Evolutionary conservation across 1,284 basidiomycete species (phyloP), one percentile per base, ranked within the genome.

Genomic region (Puccinia brachypodii): DNA sequence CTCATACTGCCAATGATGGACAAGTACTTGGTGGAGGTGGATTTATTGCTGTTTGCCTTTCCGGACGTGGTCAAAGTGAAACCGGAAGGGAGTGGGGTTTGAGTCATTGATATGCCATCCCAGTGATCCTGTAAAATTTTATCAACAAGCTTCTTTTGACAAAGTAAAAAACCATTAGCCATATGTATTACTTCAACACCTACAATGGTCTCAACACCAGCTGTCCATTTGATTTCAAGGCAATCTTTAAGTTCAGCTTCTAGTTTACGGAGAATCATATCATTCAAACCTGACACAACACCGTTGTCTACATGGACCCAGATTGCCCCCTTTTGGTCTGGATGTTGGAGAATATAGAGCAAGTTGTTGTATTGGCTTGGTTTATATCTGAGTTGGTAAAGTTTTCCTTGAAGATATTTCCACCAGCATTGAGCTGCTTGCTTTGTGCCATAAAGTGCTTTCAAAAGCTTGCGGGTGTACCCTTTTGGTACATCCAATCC

Each of bases 291-390:
- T 11, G 50, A n/a, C 9, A 75, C 73, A 16, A 75, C 50, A 6
- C 73, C 73, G 38, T 75, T 25, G 38, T 75, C 53, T 4, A 75
- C 73, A n/a, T 75, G 73, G 14, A 60, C 16, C 50, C 73, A 75
- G 7, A 75, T 58, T 14, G 50, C 31, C 19, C 62, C 62, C 4
- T 19, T 3, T 19, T 76, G 28, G 9, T 58, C n/a, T 8, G 25
- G 2, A 38, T 76, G 33, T n/a, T 58, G 14, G 2, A 28, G 22
- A 28, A 58, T 58, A 28, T 58, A 73, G 16, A 73, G 31, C 9
- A 22, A 44, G 16, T 3, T 25, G 42, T 73, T 40, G 33, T 42
- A 73, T 9, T 50, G 36, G n/a, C 71, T 73, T 13, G 47, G 42
- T 22, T 19, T 4, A 31, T 47, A 73, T 3, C 71, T 40, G 3